Base-by-base conservation (phyloP, 257 asterid species). In the Penstemon eatonii region DNA sequence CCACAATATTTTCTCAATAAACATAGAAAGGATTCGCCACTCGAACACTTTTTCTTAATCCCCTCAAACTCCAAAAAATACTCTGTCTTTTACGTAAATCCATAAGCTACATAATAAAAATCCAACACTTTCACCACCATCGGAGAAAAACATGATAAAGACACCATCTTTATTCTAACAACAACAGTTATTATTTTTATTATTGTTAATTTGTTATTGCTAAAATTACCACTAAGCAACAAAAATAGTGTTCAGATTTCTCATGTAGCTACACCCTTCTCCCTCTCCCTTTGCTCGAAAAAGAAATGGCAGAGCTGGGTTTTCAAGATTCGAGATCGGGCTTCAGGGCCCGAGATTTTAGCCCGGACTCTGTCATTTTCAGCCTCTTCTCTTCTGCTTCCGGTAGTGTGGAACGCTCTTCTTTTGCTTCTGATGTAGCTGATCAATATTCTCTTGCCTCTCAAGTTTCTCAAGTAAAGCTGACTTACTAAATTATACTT, bases 301-400 rank as follows among this genome's bases (percentile, higher is more conserved):
- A 56, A 39, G 65, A 47, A 80, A 81, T 81, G 94, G 76, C 89
- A 56, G 82, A 84, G 77, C 37, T 67, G 80, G 86, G 79, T 51
- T 75, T 78, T 61, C 83, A 75, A 72, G 86, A 84, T 65, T 69
- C 63, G 76, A 71, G 82, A 72, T 75, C 84, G 83, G 86, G 87
- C 81, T 71, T 80, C 63, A 65, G 88, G 62, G 81, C 75, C 75
- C 86, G 97, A 12, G 96, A 90, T 68, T 18, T 83, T 4, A 93
- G 99, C 86, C 95, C 95, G 46, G 95, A 85, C 65, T 93, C 99
- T 36, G 88, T 88, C 37, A 90, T 90, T 67, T 89, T 82, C 81
- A 90, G 97, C 73, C 83, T 85, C 45, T 90, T 90, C 81, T 93
- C 97, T 12, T 93, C 96, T 8, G 86, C 93, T 79, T 87, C 97